Conservation (phyloP, 305 asterid genomes). For the Fraxinus sp. region DNA sequence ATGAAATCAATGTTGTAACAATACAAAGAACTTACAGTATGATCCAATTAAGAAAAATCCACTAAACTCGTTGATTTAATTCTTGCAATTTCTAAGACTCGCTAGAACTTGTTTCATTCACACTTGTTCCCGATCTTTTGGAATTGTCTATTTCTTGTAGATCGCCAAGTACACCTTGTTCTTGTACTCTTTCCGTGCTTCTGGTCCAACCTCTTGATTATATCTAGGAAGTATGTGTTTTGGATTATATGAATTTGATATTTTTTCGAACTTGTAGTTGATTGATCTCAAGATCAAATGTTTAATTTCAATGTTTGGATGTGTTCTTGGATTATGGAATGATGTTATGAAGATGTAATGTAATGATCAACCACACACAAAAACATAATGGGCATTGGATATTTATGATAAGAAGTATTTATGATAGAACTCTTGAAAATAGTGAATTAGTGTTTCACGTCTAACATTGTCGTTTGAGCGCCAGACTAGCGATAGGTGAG, state of each 20-base stretch:
- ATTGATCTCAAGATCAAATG: neutral
- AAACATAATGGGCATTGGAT: neutral
- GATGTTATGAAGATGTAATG: neutral
- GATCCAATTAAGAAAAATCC: neutral
- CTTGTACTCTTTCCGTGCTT: neutral
- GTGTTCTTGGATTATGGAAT: neutral
- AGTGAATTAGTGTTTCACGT: neutral
- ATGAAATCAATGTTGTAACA: neutral
- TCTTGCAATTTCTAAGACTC: neutral
- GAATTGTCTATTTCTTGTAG: neutral
- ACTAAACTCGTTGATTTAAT: neutral
- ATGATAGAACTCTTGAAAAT: neutral
- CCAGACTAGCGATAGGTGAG: neutral
- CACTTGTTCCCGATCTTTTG: neutral
- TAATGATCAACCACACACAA: neutral
- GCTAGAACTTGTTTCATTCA: neutral
- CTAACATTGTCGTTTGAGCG: neutral
- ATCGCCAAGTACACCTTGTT: neutral
- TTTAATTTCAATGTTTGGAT: neutral
- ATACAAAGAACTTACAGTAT: neutral
- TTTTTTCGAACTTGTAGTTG: neutral
- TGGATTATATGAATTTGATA: neutral
- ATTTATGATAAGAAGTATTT: neutral
- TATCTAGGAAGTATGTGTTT: neutral
- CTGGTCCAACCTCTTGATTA: neutral